Evolutionary conservation across 495 filamentous ascomycete species (phyloP), one percentile per base, ranked within the genome.

Genomic region (Talaromyces trachyspermus): DNA sequence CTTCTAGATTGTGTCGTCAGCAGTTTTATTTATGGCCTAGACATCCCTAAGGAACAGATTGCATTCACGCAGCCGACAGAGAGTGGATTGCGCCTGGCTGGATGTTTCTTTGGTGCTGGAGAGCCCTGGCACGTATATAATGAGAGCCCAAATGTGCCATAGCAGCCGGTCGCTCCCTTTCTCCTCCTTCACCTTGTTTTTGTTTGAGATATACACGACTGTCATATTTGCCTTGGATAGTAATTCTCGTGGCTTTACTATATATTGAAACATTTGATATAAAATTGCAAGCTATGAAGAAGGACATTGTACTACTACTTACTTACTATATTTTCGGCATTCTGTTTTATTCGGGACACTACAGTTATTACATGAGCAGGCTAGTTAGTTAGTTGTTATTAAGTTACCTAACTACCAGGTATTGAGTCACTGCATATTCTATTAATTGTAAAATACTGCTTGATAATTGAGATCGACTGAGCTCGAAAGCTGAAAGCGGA

Each of bases 61-160:
- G 84, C 84, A 17, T 87, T 87, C 58, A 86, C 81, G 57, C 84
- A 87, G 54, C 81, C 83, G n/a, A 88, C 83, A 2, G 81, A 81
- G 55, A 85, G 79, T 55, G 84, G 84, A 18, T 74, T 70, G 18
- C 54, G 58, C 30, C 64, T 88, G 49, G 84, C 84, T 9, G 69
- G 76, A 59, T 71, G 69, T 32, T 88, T 84, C 65, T 86, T 84
- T 49, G 75, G 73, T 26, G 60, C 51, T 2, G 62, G 70, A 32
- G 63, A 64, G 46, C 66, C 64, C 40, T 78, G 74, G 74, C 71
- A 71, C 65, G 71, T 76, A 29, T 78, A 76, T 60, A 60, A 67
- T 40, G 72, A 74, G 50, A 58, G 53, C 25, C 59, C 54, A 56
- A 51, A 26, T 27, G 22, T 20, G 38, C 19, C 40, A 36, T 45